Percentiles rank a stretch among this genome's conserved stretches.
phyloP scores from a whole-genome alignment of 1,284 basidiomycete genomes.

The Irpex sp. region DNA sequence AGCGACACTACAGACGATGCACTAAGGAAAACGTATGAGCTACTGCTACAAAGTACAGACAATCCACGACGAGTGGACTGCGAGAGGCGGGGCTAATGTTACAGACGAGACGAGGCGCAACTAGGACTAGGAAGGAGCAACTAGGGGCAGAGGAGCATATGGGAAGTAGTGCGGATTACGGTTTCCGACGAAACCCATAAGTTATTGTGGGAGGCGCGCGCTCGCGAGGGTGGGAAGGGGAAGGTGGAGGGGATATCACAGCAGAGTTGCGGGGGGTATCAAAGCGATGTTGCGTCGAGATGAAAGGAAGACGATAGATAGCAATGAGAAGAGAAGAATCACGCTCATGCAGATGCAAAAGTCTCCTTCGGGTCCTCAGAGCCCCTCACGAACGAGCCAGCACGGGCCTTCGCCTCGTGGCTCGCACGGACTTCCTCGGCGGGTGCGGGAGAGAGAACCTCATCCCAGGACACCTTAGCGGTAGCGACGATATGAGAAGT shows the following conservation, averaged over 20 bases:
- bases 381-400: neutral
- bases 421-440: constrained; percentile 1
- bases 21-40: neutral
- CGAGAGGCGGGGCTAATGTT: neutral
- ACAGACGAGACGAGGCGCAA: neutral
- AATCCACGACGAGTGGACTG: neutral
- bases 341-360: neutral
- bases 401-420: neutral
- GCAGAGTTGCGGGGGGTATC: neutral
- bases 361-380: constrained; percentile 7
- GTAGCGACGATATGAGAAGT: constrained; percentile 21
- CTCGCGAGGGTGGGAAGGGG: too few species aligned
- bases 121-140: neutral
- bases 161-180: neutral
- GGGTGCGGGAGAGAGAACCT: constrained; percentile 15
- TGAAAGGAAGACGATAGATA: neutral
- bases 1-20: too few species aligned
- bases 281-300: neutral
- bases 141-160: neutral
- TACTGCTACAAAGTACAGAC: neutral
- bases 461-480: constrained; percentile 27
- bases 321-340: neutral
- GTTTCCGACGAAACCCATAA: too few species aligned
- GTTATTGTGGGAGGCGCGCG: too few species aligned
- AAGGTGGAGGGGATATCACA: neutral